Evolutionary conservation across 768 basidiomycete genomes (phyloP), one percentile per base, ranked within the genome.

Genomic region (Leccinum barrowsii): DNA sequence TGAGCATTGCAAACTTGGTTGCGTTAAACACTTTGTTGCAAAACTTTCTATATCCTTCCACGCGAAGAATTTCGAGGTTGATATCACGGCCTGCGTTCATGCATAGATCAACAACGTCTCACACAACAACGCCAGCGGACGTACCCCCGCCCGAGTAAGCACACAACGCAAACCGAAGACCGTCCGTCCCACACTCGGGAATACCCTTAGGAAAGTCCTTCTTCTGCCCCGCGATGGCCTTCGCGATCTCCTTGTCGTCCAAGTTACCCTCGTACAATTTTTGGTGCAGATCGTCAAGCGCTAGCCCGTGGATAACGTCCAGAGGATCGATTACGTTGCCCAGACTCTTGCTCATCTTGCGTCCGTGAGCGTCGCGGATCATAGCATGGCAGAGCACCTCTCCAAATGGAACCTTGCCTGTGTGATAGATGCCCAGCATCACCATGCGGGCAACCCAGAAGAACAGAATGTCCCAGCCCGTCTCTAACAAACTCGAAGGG

Each of bases 361-460:
- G 85, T 13, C 97, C 97, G 68, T 98, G 95, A 0, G 97, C 96
- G 69, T 99, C 97, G 47, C 97, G 92, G 67, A 99, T 88, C 94
- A 99, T 97, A 21, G 96, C 95, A 69, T 98, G 97, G 75, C 95
- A 98, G 70, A 89, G 85, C 8, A 98, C 95, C 75, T 99, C 95
- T 50, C 84, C 80, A 82, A 98, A 99, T 1, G 97, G 97, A 79
- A 99, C 83, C 67, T 90, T 74, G 26, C 83, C 94, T 0, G 97
- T 99, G 49, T 98, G 84, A 57, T 89, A 82, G 65, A 93, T 76
- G 46, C 97, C 96, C 35, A 98, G 85, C 67, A 99, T 77, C 51
- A 91, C 96, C 96, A 98, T 99, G 46, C 97, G 89, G 15, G 97
- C 95, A 7, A 98, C 96, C 97, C 97, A 99, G 84, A 98, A 98